A percentile compares a stretch with the other conserved stretches of the same genome.
Evolutionary conservation across 371 early-diverging fungal genomes (phyloP).

Genomic region (Apophysomyces elegans): DNA sequence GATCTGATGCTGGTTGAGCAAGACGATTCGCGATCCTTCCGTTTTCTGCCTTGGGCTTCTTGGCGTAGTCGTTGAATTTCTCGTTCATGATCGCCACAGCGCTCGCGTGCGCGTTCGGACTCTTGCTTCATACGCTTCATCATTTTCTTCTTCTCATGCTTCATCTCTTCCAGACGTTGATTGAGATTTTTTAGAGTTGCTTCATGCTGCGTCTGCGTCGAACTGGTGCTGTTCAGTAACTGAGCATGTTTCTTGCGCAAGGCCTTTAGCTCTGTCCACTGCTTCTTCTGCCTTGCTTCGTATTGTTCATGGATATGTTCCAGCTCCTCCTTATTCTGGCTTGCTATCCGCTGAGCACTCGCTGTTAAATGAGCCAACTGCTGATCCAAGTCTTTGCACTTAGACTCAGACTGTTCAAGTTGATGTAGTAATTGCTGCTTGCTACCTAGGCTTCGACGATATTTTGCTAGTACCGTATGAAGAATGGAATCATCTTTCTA

Average conservation of each 20-base stretch:
- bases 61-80: slow-evolving; percentile 69
- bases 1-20: slow-evolving; percentile 14
- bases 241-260: slow-evolving; percentile 60
- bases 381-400: slow-evolving; percentile 50
- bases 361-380: slow-evolving; percentile 24
- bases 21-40: slow-evolving; percentile 30
- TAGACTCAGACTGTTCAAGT: slow-evolving; percentile 52
- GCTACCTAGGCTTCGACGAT: slow-evolving; percentile 19
- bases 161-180: slow-evolving; percentile 53
- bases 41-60: slow-evolving; percentile 50
- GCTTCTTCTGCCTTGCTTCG: slow-evolving; percentile 67
- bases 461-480: neutral
- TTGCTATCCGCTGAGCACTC: slow-evolving; percentile 18
- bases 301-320: slow-evolving; percentile 41
- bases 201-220: slow-evolving; percentile 49
- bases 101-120: slow-evolving; percentile 63
- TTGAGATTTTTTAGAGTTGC: slow-evolving; percentile 48
- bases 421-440: slow-evolving; percentile 50
- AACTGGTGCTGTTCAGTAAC: slow-evolving; percentile 47
- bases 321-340: slow-evolving; percentile 31
- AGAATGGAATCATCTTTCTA: neutral
- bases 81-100: slow-evolving; percentile 60
- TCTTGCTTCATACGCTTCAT: slow-evolving; percentile 78
- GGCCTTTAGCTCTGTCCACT: slow-evolving; percentile 64
- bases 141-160: slow-evolving; percentile 74